Conservation (phyloP, 345 rosid species). For the Raphanus sativus region DNA sequence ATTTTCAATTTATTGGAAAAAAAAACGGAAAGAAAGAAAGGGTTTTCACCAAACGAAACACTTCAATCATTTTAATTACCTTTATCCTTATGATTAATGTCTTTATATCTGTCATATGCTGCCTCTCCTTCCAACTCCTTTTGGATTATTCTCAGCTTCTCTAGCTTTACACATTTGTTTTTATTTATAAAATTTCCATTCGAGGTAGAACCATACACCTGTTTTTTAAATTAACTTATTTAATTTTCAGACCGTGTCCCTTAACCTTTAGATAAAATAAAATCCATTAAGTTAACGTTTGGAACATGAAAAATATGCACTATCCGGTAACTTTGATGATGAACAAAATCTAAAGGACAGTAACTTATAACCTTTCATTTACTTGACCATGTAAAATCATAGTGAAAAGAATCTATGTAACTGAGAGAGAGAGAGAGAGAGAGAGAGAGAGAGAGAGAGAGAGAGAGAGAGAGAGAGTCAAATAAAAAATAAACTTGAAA, state of each 20-base stretch:
- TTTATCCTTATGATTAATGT: conserved; percentile 37
- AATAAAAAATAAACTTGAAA: conserved; percentile 5
- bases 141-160: conserved; percentile 40
- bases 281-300: not conserved
- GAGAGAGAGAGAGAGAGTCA: not conserved
- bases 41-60: conserved; percentile 38
- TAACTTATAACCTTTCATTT: not conserved
- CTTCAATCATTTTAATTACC: conserved; percentile 30
- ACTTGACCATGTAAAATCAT: not conserved
- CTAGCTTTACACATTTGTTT: conserved; percentile 5
- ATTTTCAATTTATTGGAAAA: not conserved
- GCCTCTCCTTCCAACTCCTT: conserved; percentile 38
- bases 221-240: not conserved
- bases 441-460: not conserved
- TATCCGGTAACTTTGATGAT: not conserved
- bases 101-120: conserved; percentile 47
- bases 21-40: not conserved
- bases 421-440: not conserved
- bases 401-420: not conserved
- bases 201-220: conserved; percentile 6
- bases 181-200: conserved; percentile 13
- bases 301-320: conserved; percentile 3
- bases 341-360: not conserved
- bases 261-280: not conserved
- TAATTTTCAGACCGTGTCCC: not conserved